Conservation (phyloP, 805 yeast genomes). For the Ogataea dorogensis region DNA sequence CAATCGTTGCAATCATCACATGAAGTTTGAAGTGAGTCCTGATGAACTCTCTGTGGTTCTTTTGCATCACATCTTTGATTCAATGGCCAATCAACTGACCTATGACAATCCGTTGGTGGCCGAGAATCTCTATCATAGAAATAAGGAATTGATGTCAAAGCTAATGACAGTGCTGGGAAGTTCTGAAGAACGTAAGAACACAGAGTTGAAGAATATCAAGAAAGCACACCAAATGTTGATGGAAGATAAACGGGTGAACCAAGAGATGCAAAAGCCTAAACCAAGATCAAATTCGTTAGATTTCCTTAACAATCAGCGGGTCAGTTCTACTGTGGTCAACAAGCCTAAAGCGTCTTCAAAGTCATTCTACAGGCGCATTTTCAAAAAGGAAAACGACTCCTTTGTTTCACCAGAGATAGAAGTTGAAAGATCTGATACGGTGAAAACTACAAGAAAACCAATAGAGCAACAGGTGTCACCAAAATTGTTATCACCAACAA, state of each 20-base stretch:
- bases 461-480: neutral
- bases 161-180: constrained; percentile 15
- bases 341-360: constrained; percentile 2
- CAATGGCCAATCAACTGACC: constrained; percentile 35
- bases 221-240: constrained; percentile 4
- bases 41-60: constrained; percentile 36
- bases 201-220: constrained; percentile 12
- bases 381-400: constrained; percentile 1
- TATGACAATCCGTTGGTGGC: constrained; percentile 34
- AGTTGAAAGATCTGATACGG: neutral
- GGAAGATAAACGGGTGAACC: constrained; percentile 13
- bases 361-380: constrained; percentile 9
- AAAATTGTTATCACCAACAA: neutral
- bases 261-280: constrained; percentile 11
- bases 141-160: constrained; percentile 24
- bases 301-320: constrained; percentile 15
- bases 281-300: constrained; percentile 27
- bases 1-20: constrained; percentile 23
- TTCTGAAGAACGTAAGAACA: constrained; percentile 8
- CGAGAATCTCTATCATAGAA: constrained; percentile 30
- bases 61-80: constrained; percentile 37
- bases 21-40: constrained; percentile 29
- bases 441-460: neutral
- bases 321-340: constrained; percentile 26
- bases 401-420: neutral